Base-by-base conservation (phyloP, 1,284 basidiomycete genomes). In the Trichosporon faecale region DNA sequence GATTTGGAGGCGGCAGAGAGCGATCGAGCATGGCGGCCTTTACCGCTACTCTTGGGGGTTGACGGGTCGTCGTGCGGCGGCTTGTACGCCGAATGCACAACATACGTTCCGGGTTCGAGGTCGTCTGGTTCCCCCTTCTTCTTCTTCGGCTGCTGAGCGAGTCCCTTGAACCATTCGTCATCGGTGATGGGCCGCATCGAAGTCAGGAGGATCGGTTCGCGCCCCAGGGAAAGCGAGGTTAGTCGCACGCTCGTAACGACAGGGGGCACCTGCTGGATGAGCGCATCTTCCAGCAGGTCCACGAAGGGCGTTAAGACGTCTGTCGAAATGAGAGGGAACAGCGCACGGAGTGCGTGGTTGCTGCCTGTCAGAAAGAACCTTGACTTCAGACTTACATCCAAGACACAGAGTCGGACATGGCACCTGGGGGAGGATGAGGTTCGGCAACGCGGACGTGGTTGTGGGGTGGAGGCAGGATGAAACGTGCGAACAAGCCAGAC, bases 231-330 rank as follows among this genome's bases (percentile, higher is more conserved):
- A 0, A 82, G 76, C 8, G 80, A 79, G 1, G 76, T 73, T 12
- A 83, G 69, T 16, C 83, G 78, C 14, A 83, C 82, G 75, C 80
- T 75, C 46, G 80, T 79, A 23, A 84, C 77, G 12, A 83, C 74
- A 0, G 83, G 80, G 0, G 83, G 83, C 2, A 83, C 79, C 69
- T 84, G 81, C 44, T 78, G 71, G 16, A 80, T 75, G 60, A 84
- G 74, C 1, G 83, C 82, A 66, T 84, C 83, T 68, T 84, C 83
- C 40, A 85, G 73, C 1, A 85, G 74, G 70, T 85, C 84, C 33
- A 85, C 76, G 64, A 84, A 82, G 1, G 83, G 83, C 3, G 78
- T 77, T n/a, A 84, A 75, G n/a, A 83, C 74, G 68, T 83, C 80
- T 14, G 82, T 82, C 2, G 82, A 82, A 25, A 83, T 78, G 35